These are phyloP conservation scores for Macrotyloma uniflorum DNA, from an alignment of 306 rosid genomes.

Conservation along the genomic window DNA sequence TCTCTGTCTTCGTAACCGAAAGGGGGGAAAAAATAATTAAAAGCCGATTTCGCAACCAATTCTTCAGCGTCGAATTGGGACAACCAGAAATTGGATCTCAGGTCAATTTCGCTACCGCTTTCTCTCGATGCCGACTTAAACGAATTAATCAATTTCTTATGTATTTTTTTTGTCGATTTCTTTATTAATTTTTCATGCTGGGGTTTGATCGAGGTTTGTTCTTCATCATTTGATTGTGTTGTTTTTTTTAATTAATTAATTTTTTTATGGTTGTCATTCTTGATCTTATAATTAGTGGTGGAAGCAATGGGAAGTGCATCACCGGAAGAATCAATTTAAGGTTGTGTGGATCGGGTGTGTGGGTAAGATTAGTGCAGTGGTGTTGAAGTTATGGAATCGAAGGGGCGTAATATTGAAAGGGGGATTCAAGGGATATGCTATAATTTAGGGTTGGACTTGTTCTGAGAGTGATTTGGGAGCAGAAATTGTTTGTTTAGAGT, in stretches of 20 bases:
- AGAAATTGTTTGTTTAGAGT: not conserved
- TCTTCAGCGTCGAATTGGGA: conserved; percentile 23
- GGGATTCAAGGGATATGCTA: not conserved
- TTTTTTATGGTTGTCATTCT: conserved; percentile 1
- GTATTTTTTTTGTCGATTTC: not conserved
- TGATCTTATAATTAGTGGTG: conserved; percentile 4
- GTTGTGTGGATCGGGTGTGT: conserved; percentile 38
- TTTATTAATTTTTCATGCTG: not conserved
- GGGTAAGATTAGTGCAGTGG: conserved; percentile 29
- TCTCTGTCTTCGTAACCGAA: not conserved
- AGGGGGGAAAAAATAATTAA: conserved; percentile 1
- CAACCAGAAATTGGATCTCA: conserved; percentile 36
- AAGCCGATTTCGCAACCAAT: conserved; percentile 29
- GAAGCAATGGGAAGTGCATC: conserved; percentile 22
- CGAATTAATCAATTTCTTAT: not conserved
- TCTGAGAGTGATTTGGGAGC: conserved; percentile 10
- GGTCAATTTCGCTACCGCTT: conserved; percentile 24
- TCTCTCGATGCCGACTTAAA: not conserved
- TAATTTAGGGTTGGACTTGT: conserved; percentile 13
- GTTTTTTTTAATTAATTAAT: not conserved
- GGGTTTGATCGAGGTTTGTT: conserved; percentile 32
- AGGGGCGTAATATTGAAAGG: not conserved
- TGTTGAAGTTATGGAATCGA: conserved; percentile 1
- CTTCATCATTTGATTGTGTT: conserved; percentile 14
- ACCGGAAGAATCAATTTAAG: not conserved